Conservation (phyloP, 441 rosid species). For the Rhodomyrtus psidioides region DNA sequence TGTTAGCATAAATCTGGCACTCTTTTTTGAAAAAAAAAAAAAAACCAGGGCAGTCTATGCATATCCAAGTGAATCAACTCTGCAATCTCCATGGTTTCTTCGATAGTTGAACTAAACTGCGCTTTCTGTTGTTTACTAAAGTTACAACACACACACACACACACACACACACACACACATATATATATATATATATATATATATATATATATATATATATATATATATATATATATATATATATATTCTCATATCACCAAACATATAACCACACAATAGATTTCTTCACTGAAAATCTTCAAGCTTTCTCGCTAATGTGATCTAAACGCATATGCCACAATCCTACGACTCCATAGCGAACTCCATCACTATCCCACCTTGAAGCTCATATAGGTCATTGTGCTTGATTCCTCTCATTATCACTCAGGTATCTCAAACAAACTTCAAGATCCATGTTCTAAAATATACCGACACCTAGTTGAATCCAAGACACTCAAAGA, state of each 20-base stretch:
- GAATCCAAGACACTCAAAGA: not conserved
- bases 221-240: no score
- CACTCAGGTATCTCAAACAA: not conserved
- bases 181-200: no score
- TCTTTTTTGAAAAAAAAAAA: not conserved
- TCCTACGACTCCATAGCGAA: not conserved
- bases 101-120: not conserved
- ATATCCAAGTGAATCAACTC: not conserved
- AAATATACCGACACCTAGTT: not conserved
- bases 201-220: no score
- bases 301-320: not conserved
- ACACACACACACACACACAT: no score
- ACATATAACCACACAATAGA: not conserved
- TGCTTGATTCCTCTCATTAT: not conserved
- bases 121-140: not conserved
- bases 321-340: not conserved
- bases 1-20: not conserved
- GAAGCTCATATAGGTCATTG: not conserved
- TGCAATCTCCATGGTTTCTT: not conserved
- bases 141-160: not conserved
- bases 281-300: not conserved
- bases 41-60: accelerated
- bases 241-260: not conserved
- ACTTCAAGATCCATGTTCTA: not conserved
- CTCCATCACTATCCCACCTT: not conserved